Conservation (phyloP, 176 grass and related monocot genomes). For the Triticum urartu region DNA sequence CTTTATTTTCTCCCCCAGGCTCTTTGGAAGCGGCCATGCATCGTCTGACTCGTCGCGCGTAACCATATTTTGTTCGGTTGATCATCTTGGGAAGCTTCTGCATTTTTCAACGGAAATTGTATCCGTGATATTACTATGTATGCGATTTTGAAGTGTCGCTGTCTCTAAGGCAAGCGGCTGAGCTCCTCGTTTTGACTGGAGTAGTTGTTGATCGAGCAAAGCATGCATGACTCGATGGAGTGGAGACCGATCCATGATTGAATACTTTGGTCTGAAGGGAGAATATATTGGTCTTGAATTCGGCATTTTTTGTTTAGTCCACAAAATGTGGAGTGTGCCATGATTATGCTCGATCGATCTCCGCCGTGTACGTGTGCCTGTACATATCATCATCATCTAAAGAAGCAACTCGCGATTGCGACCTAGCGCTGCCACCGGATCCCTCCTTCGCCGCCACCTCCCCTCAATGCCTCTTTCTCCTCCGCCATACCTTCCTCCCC, state of each 20-base stretch:
- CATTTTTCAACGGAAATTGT: background rate
- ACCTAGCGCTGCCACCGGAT: too few species aligned
- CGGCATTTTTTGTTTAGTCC: background rate
- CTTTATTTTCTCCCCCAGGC: too few species aligned
- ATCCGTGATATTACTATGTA: too few species aligned
- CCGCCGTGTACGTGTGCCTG: too few species aligned
- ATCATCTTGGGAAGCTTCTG: slow-evolving; percentile 23
- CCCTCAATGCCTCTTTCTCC: too few species aligned
- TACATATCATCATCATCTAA: too few species aligned
- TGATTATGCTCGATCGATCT: background rate
- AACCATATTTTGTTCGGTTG: background rate
- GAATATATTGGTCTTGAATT: background rate
- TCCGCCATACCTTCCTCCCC: too few species aligned
- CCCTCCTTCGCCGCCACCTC: too few species aligned
- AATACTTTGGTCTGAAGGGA: slow-evolving; percentile 26
- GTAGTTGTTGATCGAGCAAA: background rate
- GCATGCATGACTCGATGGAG: background rate
- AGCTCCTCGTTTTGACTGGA: slow-evolving; percentile 9
- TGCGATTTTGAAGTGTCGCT: background rate
- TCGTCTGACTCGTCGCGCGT: too few species aligned
- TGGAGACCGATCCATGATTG: background rate
- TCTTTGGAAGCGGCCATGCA: too few species aligned
- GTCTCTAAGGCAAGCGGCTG: background rate
- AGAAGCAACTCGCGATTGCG: too few species aligned
- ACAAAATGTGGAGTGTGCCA: background rate